Evolutionary conservation across 768 basidiomycete genomes (phyloP).

Genomic region (Dendrothele bispora): DNA sequence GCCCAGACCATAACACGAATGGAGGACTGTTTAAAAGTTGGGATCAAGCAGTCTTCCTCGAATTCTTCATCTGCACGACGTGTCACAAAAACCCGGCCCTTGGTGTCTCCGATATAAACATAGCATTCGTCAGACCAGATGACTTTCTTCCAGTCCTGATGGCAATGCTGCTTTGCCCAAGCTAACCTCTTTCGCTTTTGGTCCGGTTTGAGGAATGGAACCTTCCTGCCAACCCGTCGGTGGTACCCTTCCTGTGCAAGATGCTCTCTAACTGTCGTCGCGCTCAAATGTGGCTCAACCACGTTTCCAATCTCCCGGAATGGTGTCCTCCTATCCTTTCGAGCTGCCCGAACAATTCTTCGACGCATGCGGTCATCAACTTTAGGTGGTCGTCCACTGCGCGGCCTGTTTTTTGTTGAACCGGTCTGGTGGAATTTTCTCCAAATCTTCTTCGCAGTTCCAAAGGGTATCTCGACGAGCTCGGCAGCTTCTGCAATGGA

Average conservation of each 20-base stretch:
- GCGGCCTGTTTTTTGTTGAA: background rate
- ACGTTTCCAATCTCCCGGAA: constrained; percentile 12
- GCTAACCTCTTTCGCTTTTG: constrained; percentile 7
- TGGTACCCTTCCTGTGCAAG: constrained; percentile 12
- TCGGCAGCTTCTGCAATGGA: background rate
- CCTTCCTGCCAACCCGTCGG: constrained; percentile 13
- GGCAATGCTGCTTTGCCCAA: constrained; percentile 10
- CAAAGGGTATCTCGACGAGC: background rate
- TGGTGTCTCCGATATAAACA: constrained; percentile 9
- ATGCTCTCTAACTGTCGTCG: constrained; percentile 7
- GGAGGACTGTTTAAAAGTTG: constrained; percentile 5
- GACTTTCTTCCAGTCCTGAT: constrained; percentile 8
- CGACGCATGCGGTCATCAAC: background rate
- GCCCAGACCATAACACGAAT: constrained; percentile 13
- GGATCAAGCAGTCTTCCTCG: constrained; percentile 11
- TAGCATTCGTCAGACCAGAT: constrained; percentile 16
- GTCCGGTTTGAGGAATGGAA: constrained; percentile 10
- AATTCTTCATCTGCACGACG: constrained; percentile 11
- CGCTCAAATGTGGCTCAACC: constrained; percentile 10
- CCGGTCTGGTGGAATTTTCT: constrained; percentile 1
- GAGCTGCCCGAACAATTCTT: constrained; percentile 3
- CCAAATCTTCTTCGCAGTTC: constrained; percentile 2
- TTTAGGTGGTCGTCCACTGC: constrained; percentile 9
- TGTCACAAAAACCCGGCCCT: constrained; percentile 12
- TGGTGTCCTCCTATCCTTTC: constrained; percentile 7